Conservation (phyloP, 306 rosid species). For the Trifolium repens region DNA sequence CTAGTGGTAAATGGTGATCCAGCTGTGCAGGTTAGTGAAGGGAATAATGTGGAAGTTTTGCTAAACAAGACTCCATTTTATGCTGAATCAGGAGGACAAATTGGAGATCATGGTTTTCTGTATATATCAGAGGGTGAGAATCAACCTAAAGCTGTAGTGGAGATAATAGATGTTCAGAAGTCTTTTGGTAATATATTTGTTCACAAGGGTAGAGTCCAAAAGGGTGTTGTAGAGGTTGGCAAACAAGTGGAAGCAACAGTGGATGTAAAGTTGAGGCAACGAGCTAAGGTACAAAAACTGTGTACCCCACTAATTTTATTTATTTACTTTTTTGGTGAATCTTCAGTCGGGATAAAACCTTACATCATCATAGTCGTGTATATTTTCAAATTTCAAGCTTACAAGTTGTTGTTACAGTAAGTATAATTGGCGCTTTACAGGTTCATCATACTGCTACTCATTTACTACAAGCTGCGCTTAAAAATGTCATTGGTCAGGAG, state of each 20-base stretch:
- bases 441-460: slow-evolving; percentile 99
- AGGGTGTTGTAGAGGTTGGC: slow-evolving; percentile 91
- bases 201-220: slow-evolving; percentile 82
- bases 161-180: slow-evolving; percentile 89
- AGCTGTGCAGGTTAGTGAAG: slow-evolving; percentile 69
- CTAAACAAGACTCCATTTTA: slow-evolving; percentile 90
- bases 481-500: slow-evolving; percentile 79
- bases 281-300: slow-evolving; percentile 70
- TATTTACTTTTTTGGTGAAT: slow-evolving; percentile 22
- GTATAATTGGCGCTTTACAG: slow-evolving; percentile 51
- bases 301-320: slow-evolving; percentile 16
- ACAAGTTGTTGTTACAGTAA: slow-evolving; percentile 38
- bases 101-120: slow-evolving; percentile 85
- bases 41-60: slow-evolving; percentile 82
- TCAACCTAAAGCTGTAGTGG: slow-evolving; percentile 69
- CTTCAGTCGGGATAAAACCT: slow-evolving; percentile 19
- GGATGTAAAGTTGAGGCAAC: slow-evolving; percentile 81
- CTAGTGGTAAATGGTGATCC: slow-evolving; percentile 82
- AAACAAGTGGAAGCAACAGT: slow-evolving; percentile 91
- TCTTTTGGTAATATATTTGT: slow-evolving; percentile 82
- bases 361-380: slow-evolving; percentile 25
- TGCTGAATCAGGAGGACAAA: slow-evolving; percentile 99
- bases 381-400: slow-evolving; percentile 31
- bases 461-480: slow-evolving; percentile 94
- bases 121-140: slow-evolving; percentile 65